Base-by-base conservation (phyloP, 306 rosid genomes). In the Cucurbita argyrosperma region DNA sequence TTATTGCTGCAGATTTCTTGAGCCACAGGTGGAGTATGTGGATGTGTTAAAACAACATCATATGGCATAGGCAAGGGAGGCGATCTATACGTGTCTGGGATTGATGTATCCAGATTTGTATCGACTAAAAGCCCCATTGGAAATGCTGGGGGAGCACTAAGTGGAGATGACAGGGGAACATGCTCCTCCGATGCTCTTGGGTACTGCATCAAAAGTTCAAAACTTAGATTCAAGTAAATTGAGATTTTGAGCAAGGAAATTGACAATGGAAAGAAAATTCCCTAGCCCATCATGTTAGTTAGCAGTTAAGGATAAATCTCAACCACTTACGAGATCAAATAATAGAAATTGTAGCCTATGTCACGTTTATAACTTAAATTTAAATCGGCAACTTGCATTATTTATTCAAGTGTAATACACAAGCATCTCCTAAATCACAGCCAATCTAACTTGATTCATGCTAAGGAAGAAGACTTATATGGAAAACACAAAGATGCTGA, bases 21-120 rank as follows among this genome's bases (percentile, higher is more conserved):
- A 76, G 79, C 62, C 26, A 57, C 69, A 35, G 91, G 88, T 23
- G 96, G 86, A 71, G 86, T 84, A 69, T 74, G 95, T 79, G 91
- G 80, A 76, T 56, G 74, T 78, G 72, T 84, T 51, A 73, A n/a
- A 21, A 88, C 77, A 71, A 81, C 89, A 63, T 86, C 81, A 83
- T 83, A 91, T 68, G 96, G 97, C 39, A 87, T 81, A 77, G 99
- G 97, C 74, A 88, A 83, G 38, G 97, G 96, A 76, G 99, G 97
- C 4, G 96, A 82, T 82, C 92, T 95, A 69, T 87, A 87, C 62
- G 92, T 89, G 81, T 91, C 97, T 50, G 96, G 99, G 72, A 84
- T 87, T 60, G 96, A 84, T 40, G 97, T 91, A 54, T 91, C 96
- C 76, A 91, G 88, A 79, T 89, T 95, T 14, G 96, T 87, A 81